Conservation (phyloP, 345 rosid species). For the Stellera chamaejasme region DNA sequence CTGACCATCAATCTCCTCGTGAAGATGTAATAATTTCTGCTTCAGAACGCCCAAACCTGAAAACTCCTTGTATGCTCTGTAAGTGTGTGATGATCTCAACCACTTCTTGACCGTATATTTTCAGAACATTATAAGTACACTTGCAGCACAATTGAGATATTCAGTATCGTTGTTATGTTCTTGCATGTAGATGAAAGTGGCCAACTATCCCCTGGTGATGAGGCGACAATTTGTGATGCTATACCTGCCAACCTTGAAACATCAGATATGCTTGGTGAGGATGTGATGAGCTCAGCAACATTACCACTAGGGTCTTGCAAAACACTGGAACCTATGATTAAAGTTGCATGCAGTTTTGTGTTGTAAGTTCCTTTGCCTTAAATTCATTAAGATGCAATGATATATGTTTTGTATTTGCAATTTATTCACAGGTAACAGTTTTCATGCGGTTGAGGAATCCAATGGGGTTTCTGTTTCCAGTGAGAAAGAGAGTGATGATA, state of each 20-base stretch:
- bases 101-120: neutral
- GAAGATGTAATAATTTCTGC: neutral
- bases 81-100: no score
- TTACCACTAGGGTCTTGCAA: slow-evolving; percentile 3
- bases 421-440: slow-evolving; percentile 19
- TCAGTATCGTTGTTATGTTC: neutral
- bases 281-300: slow-evolving; percentile 1
- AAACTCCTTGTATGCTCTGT: no score
- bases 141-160: no score
- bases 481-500: slow-evolving; percentile 13
- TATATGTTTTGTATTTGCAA: slow-evolving; percentile 7
- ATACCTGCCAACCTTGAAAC: neutral
- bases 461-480: slow-evolving; percentile 12
- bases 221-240: neutral
- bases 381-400: neutral
- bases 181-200: neutral
- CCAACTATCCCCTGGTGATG: slow-evolving; percentile 5
- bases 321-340: slow-evolving; percentile 7
- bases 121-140: no score
- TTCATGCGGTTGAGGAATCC: slow-evolving; percentile 20
- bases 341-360: neutral
- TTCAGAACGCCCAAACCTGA: no score
- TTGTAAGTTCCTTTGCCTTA: neutral
- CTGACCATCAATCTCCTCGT: slow-evolving; percentile 2
- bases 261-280: neutral